Base-by-base conservation (phyloP, 768 basidiomycete genomes). In the Naganishia onofrii region DNA sequence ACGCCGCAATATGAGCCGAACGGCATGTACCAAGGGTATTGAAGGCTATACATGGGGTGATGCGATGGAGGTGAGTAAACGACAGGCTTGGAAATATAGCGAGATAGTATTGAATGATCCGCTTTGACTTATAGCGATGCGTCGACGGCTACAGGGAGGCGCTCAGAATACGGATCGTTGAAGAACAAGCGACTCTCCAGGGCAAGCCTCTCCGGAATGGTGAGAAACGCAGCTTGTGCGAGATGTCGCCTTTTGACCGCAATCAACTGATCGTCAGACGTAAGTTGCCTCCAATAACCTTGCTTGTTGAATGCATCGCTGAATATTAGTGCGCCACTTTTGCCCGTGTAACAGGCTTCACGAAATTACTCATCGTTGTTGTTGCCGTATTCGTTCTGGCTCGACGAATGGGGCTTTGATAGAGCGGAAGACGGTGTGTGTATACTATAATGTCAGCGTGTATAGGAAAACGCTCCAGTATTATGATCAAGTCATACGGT, bases 11-110 rank as follows among this genome's bases (percentile, higher is more conserved):
- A 80, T 81, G 79, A 72, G 77, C 13, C 19, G 54, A 36, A 68
- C 32, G 28, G 81, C 76, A 0, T 71, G 72, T 34, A 77, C 76
- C 10, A 71, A 76, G 63, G 78, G 78, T 1, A 77, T 79, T 29
- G 70, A 74, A 56, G 79, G 80, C 28, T 77, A 74, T 36, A 81
- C 79, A 6, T 81, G 81, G 81, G 78, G 79, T 77, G 79, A 76
- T 71, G 79, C 79, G 0, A 80, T 80, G 78, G 81, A 81, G 74
- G 79, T 81, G 64, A 63, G 76, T 74, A 12, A 19, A n/a, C 19
- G 10, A 26, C 36, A 10, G 9, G 55, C 28, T 64, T 12, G 58
- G 52, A n/a, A 3, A 64, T 21, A 42, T n/a, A 21, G 36, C 19
- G 51, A 32, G 36, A 19, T 23, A 42, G 9, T 69, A 42, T 23